Conservation (phyloP, 2,329 filamentous ascomycete genomes). For the Rachicladosporium sp. region DNA sequence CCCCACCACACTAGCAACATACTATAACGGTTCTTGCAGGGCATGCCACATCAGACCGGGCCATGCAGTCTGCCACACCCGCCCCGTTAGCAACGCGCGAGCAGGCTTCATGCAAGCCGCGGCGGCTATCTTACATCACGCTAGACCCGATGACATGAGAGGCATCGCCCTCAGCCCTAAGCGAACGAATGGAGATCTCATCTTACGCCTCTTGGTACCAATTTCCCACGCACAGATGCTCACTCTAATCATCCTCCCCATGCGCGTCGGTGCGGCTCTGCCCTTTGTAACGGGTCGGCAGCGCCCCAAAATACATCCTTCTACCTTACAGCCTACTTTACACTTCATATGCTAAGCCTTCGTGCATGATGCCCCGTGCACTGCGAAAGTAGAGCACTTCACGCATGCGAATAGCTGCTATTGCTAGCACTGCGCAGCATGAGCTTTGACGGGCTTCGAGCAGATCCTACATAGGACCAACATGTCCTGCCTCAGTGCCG, state of each 20-base stretch:
- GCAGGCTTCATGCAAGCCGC: too few species aligned
- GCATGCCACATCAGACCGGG: too few species aligned
- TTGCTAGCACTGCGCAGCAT: constrained; percentile 6
- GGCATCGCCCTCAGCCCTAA: too few species aligned
- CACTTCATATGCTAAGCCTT: constrained; percentile 4
- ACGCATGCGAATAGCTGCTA: constrained; percentile 5
- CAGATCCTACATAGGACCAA: constrained; percentile 6
- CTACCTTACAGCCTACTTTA: constrained; percentile 2
- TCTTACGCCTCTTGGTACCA: too few species aligned
- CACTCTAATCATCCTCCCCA: constrained; percentile 6
- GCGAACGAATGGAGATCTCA: too few species aligned
- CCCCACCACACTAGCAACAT: too few species aligned
- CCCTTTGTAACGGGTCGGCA: constrained; percentile 2
- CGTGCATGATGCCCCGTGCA: constrained; percentile 6
- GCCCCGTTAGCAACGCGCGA: too few species aligned
- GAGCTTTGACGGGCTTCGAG: constrained; percentile 3
- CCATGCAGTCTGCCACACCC: too few species aligned
- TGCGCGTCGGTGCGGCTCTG: constrained; percentile 4
- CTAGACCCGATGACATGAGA: too few species aligned
- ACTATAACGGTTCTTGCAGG: too few species aligned
- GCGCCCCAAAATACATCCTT: constrained; percentile 6
- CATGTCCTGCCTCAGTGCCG: constrained; percentile 1
- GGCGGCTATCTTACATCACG: too few species aligned
- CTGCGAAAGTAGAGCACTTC: constrained; percentile 1
- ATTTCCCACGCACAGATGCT: constrained; percentile 4